phyloP scores from a whole-genome alignment of 805 yeast species.

The Pichia exigua region DNA sequence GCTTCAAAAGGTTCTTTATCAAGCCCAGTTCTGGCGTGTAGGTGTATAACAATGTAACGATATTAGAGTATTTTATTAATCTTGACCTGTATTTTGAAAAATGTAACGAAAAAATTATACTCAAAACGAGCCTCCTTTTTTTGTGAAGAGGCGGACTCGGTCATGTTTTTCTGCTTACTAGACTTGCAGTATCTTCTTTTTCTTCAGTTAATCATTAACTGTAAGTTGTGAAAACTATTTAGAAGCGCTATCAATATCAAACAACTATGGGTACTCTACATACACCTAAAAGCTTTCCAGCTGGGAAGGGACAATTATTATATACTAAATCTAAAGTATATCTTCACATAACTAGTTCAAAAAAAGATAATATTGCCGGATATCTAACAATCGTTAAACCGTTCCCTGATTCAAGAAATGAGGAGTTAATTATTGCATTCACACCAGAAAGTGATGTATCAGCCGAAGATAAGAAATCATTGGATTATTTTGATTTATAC shows the following conservation, averaged over 20 bases:
- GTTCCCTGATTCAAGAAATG: conserved; percentile 36
- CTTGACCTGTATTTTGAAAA: too few species aligned
- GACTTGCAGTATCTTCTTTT: neutral
- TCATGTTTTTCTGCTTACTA: neutral
- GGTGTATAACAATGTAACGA: neutral
- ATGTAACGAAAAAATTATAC: too few species aligned
- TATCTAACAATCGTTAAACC: conserved; percentile 60
- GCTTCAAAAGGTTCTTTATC: neutral
- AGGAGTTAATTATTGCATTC: conserved; percentile 59
- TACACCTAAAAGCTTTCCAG: conserved; percentile 15
- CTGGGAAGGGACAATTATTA: conserved; percentile 39
- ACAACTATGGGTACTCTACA: neutral
- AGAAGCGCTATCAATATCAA: neutral
- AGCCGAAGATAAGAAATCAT: conserved; percentile 20
- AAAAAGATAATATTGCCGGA: conserved; percentile 76
- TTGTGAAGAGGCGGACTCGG: neutral
- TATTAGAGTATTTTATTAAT: neutral
- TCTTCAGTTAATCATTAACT: neutral
- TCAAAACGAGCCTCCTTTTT: neutral
- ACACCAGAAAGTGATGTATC: conserved; percentile 46
- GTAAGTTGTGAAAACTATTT: neutral
- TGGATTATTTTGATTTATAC: conserved; percentile 32
- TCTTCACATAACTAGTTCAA: conserved; percentile 70
- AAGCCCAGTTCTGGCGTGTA: neutral
- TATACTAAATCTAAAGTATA: conserved; percentile 65